Percentiles rank a stretch among this genome's conserved stretches.
Evolutionary conservation across 768 basidiomycete genomes (phyloP).

Genomic region (Mrakia gelida): DNA sequence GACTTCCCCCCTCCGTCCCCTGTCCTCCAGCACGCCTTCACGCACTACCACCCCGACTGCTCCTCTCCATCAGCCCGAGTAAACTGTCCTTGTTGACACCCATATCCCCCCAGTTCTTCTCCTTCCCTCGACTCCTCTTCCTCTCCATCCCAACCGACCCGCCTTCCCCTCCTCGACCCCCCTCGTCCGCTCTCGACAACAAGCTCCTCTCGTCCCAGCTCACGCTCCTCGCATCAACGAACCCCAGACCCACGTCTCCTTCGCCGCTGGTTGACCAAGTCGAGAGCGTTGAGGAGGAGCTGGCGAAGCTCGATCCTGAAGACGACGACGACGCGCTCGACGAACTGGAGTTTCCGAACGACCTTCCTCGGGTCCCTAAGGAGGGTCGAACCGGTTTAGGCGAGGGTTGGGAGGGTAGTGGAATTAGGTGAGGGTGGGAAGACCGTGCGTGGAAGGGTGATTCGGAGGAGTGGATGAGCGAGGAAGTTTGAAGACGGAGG

Average conservation of each 20-base stretch:
- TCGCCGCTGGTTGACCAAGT: background rate
- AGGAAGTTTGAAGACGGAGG: background rate
- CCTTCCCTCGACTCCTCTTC: background rate
- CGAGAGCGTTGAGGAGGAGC: background rate
- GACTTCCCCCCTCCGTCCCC: too few relatives aligned
- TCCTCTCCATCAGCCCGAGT: background rate
- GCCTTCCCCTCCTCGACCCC: background rate
- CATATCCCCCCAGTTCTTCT: background rate
- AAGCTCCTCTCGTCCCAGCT: background rate
- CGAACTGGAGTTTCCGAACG: background rate
- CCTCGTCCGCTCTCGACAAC: background rate
- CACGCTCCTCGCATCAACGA: background rate
- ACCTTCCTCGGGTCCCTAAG: background rate
- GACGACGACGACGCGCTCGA: background rate
- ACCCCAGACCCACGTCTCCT: background rate
- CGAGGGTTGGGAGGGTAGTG: too few relatives aligned
- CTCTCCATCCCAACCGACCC: background rate
- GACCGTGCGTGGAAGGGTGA: constrained; percentile 5
- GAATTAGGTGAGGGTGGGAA: background rate
- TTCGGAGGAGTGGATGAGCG: background rate
- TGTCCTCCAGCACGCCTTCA: too few relatives aligned
- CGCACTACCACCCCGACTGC: too few relatives aligned
- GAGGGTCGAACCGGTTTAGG: background rate
- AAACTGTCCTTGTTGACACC: background rate
- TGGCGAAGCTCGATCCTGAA: background rate